Conservation (phyloP, 768 basidiomycete species). For the Panellus pusillus region DNA sequence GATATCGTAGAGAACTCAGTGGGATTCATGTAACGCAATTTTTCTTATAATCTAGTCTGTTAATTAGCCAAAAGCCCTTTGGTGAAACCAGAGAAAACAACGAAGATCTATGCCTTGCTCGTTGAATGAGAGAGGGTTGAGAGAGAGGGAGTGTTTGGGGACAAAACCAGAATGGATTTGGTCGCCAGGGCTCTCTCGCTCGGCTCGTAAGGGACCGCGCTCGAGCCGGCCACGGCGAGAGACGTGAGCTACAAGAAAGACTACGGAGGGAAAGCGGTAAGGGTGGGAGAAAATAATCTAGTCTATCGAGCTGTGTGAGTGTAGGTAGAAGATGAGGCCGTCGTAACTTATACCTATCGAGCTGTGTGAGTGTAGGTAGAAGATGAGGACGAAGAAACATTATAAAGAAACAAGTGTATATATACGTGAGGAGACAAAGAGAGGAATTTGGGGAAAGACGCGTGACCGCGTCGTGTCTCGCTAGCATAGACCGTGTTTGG, state of each 20-base stretch:
- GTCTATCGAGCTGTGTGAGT: too few species aligned
- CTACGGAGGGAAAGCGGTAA: conserved; percentile 4
- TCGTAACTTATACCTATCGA: too few species aligned
- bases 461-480: background rate
- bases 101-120: background rate
- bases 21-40: too few species aligned
- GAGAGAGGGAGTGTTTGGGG: background rate
- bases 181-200: background rate
- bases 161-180: background rate
- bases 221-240: background rate
- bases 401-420: background rate
- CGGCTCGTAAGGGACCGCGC: conserved; percentile 1
- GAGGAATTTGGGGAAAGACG: background rate
- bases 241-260: conserved; percentile 2
- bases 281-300: conserved; percentile 6
- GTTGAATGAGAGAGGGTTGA: too few species aligned
- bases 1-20: too few species aligned
- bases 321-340: too few species aligned
- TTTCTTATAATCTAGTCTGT: too few species aligned
- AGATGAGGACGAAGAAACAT: too few species aligned
- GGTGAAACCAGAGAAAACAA: too few species aligned
- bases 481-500: conserved; percentile 13
- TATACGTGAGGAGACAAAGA: conserved; percentile 2
- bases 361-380: too few species aligned
- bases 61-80: too few species aligned